phyloP scores from a whole-genome alignment of 345 rosid genomes.

The Pistacia atlantica region DNA sequence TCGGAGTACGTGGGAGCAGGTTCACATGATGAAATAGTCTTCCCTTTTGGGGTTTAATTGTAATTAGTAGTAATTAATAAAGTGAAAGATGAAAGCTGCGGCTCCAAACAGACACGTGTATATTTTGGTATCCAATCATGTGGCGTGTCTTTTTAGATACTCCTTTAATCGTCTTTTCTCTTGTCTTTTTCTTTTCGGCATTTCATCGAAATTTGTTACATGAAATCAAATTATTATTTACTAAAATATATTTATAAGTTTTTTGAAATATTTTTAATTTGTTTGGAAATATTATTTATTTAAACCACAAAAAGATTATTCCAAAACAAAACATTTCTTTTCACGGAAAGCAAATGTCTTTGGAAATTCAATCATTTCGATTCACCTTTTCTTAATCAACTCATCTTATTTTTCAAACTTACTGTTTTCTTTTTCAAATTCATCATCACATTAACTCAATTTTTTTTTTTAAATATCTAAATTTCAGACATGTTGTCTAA shows the following conservation, averaged over 20 bases:
- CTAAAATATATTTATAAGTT: no score
- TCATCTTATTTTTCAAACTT: slow-evolving; percentile 1
- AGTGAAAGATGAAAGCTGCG: neutral
- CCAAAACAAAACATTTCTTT: slow-evolving; percentile 17
- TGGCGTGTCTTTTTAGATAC: slow-evolving; percentile 28
- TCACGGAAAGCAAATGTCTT: slow-evolving; percentile 15
- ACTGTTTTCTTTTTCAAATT: neutral
- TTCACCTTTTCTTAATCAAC: neutral
- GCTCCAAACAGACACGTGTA: slow-evolving; percentile 20
- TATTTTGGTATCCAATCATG: slow-evolving; percentile 38
- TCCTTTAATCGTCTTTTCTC: slow-evolving; percentile 9
- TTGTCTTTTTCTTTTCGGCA: neutral
- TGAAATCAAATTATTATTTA: no score
- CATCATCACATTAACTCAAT: no score
- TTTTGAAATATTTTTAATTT: no score
- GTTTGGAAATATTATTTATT: no score
- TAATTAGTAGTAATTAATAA: no score
- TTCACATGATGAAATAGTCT: no score
- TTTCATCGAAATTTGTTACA: neutral
- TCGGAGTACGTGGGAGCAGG: no score
- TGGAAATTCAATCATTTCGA: slow-evolving; percentile 5
- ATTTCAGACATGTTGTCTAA: neutral
- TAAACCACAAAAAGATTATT: neutral
- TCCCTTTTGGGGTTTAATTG: no score
- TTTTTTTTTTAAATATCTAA: no score